Conservation (phyloP, 192 early-diverging fungal genomes). For the Pilobolus umbonatus region DNA sequence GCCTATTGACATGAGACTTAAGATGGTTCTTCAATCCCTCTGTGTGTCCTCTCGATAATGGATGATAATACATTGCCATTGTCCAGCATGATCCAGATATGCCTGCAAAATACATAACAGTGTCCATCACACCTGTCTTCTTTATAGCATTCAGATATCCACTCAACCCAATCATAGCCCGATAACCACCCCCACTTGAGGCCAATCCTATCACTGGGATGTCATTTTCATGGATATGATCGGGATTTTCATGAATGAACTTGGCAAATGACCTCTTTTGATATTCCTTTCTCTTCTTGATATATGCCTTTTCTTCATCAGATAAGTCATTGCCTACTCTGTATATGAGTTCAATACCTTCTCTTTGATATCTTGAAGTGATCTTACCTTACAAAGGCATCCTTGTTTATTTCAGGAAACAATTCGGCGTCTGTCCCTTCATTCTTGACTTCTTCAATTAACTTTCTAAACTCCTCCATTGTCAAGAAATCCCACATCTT, state of each 20-base stretch:
- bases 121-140: slow-evolving; percentile 60
- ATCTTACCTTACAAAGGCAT: slow-evolving; percentile 5
- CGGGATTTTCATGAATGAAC: slow-evolving; percentile 65
- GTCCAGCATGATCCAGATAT: slow-evolving; percentile 62
- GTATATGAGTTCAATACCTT: background rate
- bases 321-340: slow-evolving; percentile 38
- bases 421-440: background rate
- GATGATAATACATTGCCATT: slow-evolving; percentile 46
- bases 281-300: slow-evolving; percentile 40
- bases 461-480: slow-evolving; percentile 21
- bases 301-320: slow-evolving; percentile 43
- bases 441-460: slow-evolving; percentile 13
- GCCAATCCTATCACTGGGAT: slow-evolving; percentile 68
- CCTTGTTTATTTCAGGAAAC: slow-evolving; percentile 9
- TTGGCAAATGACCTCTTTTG: slow-evolving; percentile 66
- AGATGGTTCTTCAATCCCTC: slow-evolving; percentile 32
- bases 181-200: slow-evolving; percentile 79
- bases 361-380: background rate
- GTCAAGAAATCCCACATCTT: slow-evolving; percentile 14
- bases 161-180: slow-evolving; percentile 73
- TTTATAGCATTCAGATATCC: slow-evolving; percentile 67
- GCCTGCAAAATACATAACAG: slow-evolving; percentile 68
- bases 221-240: slow-evolving; percentile 59
- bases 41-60: slow-evolving; percentile 28
- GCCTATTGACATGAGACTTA: slow-evolving; percentile 36